These are phyloP conservation scores for Nemophila menziesii DNA, from an alignment of 257 asterid species.

Conservation along the genomic window DNA sequence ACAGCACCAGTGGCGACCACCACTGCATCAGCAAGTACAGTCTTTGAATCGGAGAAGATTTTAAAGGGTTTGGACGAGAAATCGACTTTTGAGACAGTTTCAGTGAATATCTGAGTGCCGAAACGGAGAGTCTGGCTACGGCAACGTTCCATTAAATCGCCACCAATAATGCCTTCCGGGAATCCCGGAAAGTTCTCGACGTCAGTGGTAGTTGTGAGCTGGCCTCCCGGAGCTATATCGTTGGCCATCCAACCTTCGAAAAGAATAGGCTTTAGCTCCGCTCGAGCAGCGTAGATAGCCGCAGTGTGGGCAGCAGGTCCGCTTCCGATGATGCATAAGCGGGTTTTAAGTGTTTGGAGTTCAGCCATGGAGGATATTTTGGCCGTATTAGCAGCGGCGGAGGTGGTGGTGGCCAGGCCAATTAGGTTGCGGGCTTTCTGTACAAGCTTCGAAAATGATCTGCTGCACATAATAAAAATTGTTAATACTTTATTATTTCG, in stretches of 20 bases:
- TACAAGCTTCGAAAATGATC: not conserved
- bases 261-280: slow-evolving; percentile 82
- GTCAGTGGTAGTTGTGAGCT: slow-evolving; percentile 87
- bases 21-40: slow-evolving; percentile 78
- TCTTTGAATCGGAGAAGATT: slow-evolving; percentile 37
- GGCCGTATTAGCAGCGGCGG: slow-evolving; percentile 14
- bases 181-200: slow-evolving; percentile 95
- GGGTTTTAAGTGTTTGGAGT: slow-evolving; percentile 43
- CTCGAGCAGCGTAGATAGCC: slow-evolving; percentile 88
- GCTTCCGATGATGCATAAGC: slow-evolving; percentile 82
- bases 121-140: slow-evolving; percentile 64
- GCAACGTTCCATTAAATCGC: slow-evolving; percentile 56
- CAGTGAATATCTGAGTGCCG: slow-evolving; percentile 69
- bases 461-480: not conserved
- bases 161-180: slow-evolving; percentile 65
- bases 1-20: slow-evolving; percentile 85
- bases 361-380: slow-evolving; percentile 13
- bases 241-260: slow-evolving; percentile 99
- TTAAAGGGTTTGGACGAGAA: slow-evolving; percentile 48
- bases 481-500: not conserved
- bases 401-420: slow-evolving; percentile 11
- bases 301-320: slow-evolving; percentile 99
- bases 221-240: slow-evolving; percentile 97
- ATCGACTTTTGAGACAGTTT: slow-evolving; percentile 69
- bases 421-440: slow-evolving; percentile 14